Evolutionary conservation across 192 early-diverging fungal species (phyloP).

Genomic region (Powellomyces hirtus): DNA sequence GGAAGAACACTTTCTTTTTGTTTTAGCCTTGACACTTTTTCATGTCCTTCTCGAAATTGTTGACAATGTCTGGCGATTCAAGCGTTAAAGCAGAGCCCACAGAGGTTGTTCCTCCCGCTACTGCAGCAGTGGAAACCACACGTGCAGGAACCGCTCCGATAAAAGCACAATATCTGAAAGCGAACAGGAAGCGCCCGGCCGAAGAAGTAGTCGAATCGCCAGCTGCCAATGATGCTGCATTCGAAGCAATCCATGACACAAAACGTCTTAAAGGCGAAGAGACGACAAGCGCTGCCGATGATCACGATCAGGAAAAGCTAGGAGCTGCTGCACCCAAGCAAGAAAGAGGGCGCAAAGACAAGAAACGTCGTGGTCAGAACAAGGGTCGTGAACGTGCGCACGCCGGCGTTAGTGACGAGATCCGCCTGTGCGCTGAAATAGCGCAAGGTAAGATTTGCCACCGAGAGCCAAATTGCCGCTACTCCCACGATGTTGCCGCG

Average conservation of each 20-base stretch:
- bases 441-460: constrained; percentile 49
- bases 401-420: constrained; percentile 11
- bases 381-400: constrained; percentile 5
- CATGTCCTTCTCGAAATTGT: too few species aligned
- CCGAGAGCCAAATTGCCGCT: constrained; percentile 62
- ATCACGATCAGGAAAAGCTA: too few species aligned
- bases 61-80: too few species aligned
- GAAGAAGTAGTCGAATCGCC: not conserved
- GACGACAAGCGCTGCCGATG: not conserved
- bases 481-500: constrained; percentile 72
- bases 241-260: not conserved
- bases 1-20: too few species aligned
- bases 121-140: too few species aligned
- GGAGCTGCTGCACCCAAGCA: too few species aligned
- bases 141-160: not conserved
- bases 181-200: not conserved
- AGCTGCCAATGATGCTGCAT: not conserved
- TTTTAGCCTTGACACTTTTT: too few species aligned
- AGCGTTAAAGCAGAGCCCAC: too few species aligned
- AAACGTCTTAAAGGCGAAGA: not conserved
- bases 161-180: not conserved
- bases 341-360: too few species aligned
- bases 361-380: constrained; percentile 23
- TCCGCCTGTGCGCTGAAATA: constrained; percentile 54
- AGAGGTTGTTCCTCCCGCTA: too few species aligned